phyloP scores from a whole-genome alignment of 805 yeast species.

The Cyberlindnera mycetangii region DNA sequence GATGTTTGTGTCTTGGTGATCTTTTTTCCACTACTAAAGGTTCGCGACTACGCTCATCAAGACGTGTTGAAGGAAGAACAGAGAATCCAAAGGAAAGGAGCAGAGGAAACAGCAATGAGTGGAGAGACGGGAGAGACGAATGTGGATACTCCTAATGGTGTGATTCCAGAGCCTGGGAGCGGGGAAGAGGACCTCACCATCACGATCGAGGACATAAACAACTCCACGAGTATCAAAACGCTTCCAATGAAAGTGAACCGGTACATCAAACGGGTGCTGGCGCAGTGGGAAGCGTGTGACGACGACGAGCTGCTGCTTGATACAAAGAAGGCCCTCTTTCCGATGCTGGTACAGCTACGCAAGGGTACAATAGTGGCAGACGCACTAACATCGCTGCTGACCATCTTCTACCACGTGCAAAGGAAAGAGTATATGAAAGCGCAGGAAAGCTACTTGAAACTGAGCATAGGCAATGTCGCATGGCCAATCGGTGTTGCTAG shows the following conservation, averaged over 20 bases:
- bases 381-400: conserved; percentile 51
- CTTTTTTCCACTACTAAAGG: no score
- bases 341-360: conserved; percentile 53
- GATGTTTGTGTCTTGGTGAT: no score
- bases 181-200: conserved; percentile 18
- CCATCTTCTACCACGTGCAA: conserved; percentile 63
- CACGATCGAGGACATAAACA: conserved; percentile 19
- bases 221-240: not conserved
- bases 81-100: no score
- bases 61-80: no score
- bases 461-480: conserved; percentile 84
- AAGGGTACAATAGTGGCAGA: conserved; percentile 37
- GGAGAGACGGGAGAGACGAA: no score
- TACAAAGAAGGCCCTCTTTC: conserved; percentile 48
- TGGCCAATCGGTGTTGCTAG: conserved; percentile 89
- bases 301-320: conserved; percentile 35
- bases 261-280: conserved; percentile 32
- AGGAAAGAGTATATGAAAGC: conserved; percentile 47
- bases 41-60: no score
- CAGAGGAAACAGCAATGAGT: no score
- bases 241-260: conserved; percentile 24
- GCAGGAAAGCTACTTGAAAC: conserved; percentile 64
- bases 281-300: conserved; percentile 35
- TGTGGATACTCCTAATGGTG: no score
- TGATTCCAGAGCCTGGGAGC: no score